Conservation (phyloP, 2,329 filamentous ascomycete species). For the Alternaria burnsii region DNA sequence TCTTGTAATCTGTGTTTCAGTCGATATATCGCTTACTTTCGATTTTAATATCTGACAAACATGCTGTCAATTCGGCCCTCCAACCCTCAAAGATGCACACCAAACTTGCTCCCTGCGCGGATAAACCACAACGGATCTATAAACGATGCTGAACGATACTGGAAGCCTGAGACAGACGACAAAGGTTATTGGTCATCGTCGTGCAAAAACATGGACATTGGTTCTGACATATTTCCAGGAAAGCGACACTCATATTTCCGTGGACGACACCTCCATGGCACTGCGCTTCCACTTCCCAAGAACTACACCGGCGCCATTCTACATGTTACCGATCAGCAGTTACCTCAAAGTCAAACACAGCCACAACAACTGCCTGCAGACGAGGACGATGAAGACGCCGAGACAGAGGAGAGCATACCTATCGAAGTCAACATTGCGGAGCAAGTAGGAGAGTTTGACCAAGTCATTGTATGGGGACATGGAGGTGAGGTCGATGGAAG, state of each 20-base stretch:
- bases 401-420: conserved; percentile 27
- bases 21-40: background rate
- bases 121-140: conserved; percentile 81
- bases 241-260: conserved; percentile 55
- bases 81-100: conserved; percentile 56
- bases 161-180: conserved; percentile 65
- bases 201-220: background rate
- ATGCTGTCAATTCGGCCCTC: conserved; percentile 58
- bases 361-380: conserved; percentile 15
- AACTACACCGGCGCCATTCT: conserved; percentile 67
- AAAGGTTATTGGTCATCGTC: conserved; percentile 20
- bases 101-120: conserved; percentile 81
- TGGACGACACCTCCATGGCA: conserved; percentile 79
- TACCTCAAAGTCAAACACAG: conserved; percentile 20
- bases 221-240: background rate
- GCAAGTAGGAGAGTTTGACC: conserved; percentile 73
- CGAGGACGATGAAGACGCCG: conserved; percentile 25
- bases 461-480: conserved; percentile 85
- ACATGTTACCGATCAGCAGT: conserved; percentile 37
- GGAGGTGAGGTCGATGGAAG: conserved; percentile 69
- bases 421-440: conserved; percentile 61
- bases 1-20: no score
- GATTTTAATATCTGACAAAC: background rate
- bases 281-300: conserved; percentile 71
- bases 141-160: conserved; percentile 71